Evolutionary conservation across 2,329 filamentous ascomycete species (phyloP).

Genomic region (Zymoseptoria tritici): DNA sequence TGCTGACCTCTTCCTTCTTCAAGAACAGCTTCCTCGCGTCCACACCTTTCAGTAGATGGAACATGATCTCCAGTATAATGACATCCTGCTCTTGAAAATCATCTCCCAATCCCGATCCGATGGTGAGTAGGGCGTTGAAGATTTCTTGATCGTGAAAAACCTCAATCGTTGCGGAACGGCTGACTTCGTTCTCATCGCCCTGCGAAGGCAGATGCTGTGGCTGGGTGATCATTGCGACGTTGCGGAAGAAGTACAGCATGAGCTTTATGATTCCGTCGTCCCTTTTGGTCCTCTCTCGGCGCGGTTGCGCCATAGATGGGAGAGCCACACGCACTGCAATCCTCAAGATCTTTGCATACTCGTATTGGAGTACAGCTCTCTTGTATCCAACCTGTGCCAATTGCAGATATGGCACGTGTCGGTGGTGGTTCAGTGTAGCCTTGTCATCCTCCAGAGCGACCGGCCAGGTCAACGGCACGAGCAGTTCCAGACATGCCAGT

Average conservation of each 20-base stretch:
- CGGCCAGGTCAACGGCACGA: conserved; percentile 92
- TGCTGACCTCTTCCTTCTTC: conserved; percentile 63
- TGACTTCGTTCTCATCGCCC: conserved; percentile 84
- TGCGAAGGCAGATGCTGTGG: conserved; percentile 66
- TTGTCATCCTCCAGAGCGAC: conserved; percentile 69
- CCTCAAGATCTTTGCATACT: conserved; percentile 67
- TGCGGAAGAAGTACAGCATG: conserved; percentile 79
- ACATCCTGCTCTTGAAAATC: conserved; percentile 88
- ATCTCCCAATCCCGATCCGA: conserved; percentile 88
- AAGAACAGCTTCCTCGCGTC: conserved; percentile 80
- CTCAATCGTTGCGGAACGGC: conserved; percentile 78
- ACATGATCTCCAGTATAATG: conserved; percentile 82
- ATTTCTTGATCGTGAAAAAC: conserved; percentile 88
- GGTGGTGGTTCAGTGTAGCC: conserved; percentile 88
- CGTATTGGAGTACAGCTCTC: conserved; percentile 75
- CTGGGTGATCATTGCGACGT: conserved; percentile 76
- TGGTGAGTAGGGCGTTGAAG: conserved; percentile 72
- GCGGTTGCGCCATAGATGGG: conserved; percentile 73
- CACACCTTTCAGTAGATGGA: conserved; percentile 85
- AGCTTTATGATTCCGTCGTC: conserved; percentile 92
- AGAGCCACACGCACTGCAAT: conserved; percentile 74
- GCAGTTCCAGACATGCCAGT: conserved; percentile 77
- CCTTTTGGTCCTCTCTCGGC: conserved; percentile 65
- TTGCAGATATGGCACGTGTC: conserved; percentile 82
- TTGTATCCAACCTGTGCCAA: conserved; percentile 88